Evolutionary conservation across 2,329 filamentous ascomycete genomes (phyloP).

Genomic region (Diaporthe batatas): DNA sequence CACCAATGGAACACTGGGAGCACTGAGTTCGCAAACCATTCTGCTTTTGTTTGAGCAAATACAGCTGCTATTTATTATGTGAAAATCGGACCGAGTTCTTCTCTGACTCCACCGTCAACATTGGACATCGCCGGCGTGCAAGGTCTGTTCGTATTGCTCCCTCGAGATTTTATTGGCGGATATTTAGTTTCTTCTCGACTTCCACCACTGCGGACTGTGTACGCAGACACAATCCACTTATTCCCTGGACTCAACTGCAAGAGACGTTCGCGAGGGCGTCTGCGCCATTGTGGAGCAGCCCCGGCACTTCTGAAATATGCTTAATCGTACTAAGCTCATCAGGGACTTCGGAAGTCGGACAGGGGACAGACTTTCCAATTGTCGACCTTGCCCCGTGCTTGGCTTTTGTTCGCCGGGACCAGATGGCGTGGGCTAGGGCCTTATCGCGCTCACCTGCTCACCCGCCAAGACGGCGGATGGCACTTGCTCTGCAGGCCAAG

Average conservation of each 20-base stretch:
- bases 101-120: not conserved
- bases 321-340: slow-evolving; percentile 28
- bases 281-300: not conserved
- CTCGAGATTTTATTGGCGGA: slow-evolving; percentile 9
- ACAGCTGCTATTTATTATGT: slow-evolving; percentile 10
- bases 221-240: not conserved
- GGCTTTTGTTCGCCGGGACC: not conserved
- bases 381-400: slow-evolving; percentile 22
- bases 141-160: not conserved
- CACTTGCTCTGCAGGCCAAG: slow-evolving; percentile 27
- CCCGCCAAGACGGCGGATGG: slow-evolving; percentile 26
- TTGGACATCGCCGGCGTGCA: not conserved
- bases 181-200: slow-evolving; percentile 5
- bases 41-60: not conserved
- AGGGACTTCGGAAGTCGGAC: slow-evolving; percentile 15
- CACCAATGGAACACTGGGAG: too few species aligned
- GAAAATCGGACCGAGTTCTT: not conserved
- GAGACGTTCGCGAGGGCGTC: not conserved
- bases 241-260: not conserved
- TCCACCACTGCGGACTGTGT: slow-evolving; percentile 3
- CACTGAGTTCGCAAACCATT: not conserved
- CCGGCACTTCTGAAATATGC: slow-evolving; percentile 19
- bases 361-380: slow-evolving; percentile 2
- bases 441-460: slow-evolving; percentile 23
- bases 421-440: not conserved